Conservation (phyloP, 2,329 filamentous ascomycete species). For the Zymoseptoria passerinii region DNA sequence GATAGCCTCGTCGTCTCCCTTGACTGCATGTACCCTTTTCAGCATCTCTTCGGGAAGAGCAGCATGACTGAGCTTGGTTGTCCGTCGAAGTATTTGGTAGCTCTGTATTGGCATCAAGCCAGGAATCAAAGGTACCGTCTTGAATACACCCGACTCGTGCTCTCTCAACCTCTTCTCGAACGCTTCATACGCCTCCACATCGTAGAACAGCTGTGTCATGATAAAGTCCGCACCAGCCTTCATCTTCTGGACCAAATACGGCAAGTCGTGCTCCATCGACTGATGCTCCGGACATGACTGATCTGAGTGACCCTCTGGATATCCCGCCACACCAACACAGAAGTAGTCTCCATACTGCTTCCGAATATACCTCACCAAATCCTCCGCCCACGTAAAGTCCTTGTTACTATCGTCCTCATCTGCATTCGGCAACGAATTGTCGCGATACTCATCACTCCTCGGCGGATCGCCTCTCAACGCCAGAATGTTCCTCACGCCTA, state of each 20-base stretch:
- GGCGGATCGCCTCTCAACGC: constrained; percentile 88
- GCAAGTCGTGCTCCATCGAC: constrained; percentile 59
- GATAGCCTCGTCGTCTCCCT: constrained; percentile 71
- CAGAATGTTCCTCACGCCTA: constrained; percentile 90
- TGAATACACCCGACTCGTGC: constrained; percentile 78
- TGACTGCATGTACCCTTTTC: constrained; percentile 61
- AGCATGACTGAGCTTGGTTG: constrained; percentile 89
- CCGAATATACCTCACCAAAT: constrained; percentile 83
- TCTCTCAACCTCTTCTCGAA: constrained; percentile 71
- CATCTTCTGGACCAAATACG: constrained; percentile 83
- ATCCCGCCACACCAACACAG: constrained; percentile 87
- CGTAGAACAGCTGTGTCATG: constrained; percentile 97
- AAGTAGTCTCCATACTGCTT: constrained; percentile 87
- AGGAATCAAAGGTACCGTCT: constrained; percentile 80
- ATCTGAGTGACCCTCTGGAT: constrained; percentile 91
- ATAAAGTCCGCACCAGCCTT: constrained; percentile 91
- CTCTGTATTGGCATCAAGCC: constrained; percentile 97
- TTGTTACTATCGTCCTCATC: constrained; percentile 56
- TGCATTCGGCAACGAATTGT: constrained; percentile 48
- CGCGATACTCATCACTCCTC: constrained; percentile 75
- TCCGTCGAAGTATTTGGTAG: constrained; percentile 89
- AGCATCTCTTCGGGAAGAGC: constrained; percentile 65
- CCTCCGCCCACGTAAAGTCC: constrained; percentile 81
- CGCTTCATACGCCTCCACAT: constrained; percentile 68
- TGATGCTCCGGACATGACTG: constrained; percentile 79